Base-by-base conservation (phyloP, 2,329 filamentous ascomycete species). In the Aspergillus pseudonomiae region DNA sequence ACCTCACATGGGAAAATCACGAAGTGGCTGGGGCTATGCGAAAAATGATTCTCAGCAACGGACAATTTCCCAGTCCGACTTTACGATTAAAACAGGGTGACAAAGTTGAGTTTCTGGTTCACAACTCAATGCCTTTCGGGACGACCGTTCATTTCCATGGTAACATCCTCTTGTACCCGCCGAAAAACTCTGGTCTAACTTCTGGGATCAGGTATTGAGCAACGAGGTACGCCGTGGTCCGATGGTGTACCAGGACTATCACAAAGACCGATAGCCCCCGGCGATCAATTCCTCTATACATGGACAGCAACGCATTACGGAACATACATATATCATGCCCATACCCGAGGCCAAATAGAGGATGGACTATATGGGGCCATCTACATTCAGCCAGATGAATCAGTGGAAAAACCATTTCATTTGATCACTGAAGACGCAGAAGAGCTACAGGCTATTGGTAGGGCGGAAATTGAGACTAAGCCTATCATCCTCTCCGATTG, bases 291-390 rank as follows among this genome's bases (percentile, higher is more conserved):
- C 67, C 77, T 79, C 0, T 86, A 89, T 69, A 77, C 76, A 36
- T 89, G 84, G 78, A 81, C 76, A n/a, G 86, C 86, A 0, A 80
- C 78, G 0, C 82, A 86, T 60, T 83, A 85, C 67, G 88, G 88
- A 3, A 83, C 82, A 48, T 87, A 86, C 74, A 88, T 84, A 79
- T 89, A 89, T 67, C 87, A 89, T 74, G 82, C 85, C 0, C 87
- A 89, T 68, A 79, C 80, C 28, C 75, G 78, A 1, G 81, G 81
- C 1, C 86, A 88, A 64, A 79, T 89, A 16, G 83, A 87, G 62
- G 87, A 90, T 67, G 88, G 88, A 0, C 75, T 88, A 12, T 86
- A 83, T 57, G 88, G 87, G 0, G 75, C 86, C 3, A 83, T 89
- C 1, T 70, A 84, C 11, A 84, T 89, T 21, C 63, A 70, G 2